Conservation (phyloP, 805 yeast genomes). For the Saccharomyces eubayanus region DNA sequence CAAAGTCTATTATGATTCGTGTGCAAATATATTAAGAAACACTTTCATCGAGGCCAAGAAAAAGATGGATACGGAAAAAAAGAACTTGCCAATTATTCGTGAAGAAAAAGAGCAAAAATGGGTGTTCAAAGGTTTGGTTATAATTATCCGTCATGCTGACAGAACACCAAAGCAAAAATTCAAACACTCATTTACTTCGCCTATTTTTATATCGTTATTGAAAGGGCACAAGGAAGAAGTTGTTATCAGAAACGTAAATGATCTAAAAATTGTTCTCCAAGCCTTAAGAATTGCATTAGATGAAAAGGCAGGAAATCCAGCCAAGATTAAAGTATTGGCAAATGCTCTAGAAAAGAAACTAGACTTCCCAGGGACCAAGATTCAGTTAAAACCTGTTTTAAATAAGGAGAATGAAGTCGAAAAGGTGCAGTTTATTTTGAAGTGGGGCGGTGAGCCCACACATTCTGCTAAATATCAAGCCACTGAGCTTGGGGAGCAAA, state of each 20-base stretch:
- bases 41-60: conserved; percentile 60
- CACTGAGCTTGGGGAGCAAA: conserved; percentile 88
- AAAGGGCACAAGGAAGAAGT: conserved; percentile 96
- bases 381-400: conserved; percentile 86
- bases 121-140: conserved; percentile 89
- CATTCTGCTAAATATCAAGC: conserved; percentile 95
- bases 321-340: conserved; percentile 66
- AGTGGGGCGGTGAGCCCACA: conserved; percentile 99
- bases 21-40: conserved; percentile 68
- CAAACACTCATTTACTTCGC: conserved; percentile 87
- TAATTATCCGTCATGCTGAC: conserved; percentile 93
- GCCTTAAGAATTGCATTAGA: conserved; percentile 78
- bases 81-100: conserved; percentile 29
- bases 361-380: conserved; percentile 90
- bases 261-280: conserved; percentile 74
- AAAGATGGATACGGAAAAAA: conserved; percentile 35
- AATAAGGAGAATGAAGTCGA: conserved; percentile 66
- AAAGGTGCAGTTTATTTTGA: conserved; percentile 88
- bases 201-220: conserved; percentile 72
- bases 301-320: conserved; percentile 69
- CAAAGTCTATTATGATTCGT: conserved; percentile 70
- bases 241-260: conserved; percentile 82
- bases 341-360: conserved; percentile 83
- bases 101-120: conserved; percentile 65
- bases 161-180: conserved; percentile 97